These are phyloP conservation scores for Zangia roseola DNA, from an alignment of 768 basidiomycete species.

Conservation along the genomic window DNA sequence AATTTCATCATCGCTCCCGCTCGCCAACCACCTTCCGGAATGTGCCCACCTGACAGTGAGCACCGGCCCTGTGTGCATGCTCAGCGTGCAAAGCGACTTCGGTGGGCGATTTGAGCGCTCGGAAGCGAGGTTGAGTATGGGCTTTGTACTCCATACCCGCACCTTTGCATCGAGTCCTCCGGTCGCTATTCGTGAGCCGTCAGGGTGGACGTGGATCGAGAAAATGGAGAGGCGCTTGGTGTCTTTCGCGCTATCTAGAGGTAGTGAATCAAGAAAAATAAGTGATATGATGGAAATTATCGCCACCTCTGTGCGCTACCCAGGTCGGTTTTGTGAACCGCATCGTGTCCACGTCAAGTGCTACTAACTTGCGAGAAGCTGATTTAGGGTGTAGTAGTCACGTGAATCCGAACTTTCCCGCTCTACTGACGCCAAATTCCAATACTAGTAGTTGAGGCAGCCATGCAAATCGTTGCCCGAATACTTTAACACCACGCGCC, in stretches of 20 bases:
- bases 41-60: conserved; percentile 91
- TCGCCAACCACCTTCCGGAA: conserved; percentile 91
- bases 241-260: conserved; percentile 45
- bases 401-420: too few species aligned
- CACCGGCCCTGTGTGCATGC: conserved; percentile 93
- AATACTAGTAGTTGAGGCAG: too few species aligned
- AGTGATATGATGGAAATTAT: not conserved
- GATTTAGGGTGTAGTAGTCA: too few species aligned
- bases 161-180: conserved; percentile 95
- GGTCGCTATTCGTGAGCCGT: conserved; percentile 95
- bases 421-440: too few species aligned
- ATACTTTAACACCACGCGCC: too few species aligned
- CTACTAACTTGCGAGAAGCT: too few species aligned
- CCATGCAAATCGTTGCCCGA: too few species aligned
- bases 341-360: conserved; percentile 41
- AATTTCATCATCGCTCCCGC: conserved; percentile 93
- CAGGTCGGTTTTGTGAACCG: conserved; percentile 87
- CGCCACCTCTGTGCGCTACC: conserved; percentile 83
- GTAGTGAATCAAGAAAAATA: not conserved
- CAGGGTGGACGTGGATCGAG: conserved; percentile 92
- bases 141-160: conserved; percentile 95
- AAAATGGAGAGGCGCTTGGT: conserved; percentile 81
- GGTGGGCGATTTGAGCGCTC: conserved; percentile 71
- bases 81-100: conserved; percentile 85
- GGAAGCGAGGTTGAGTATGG: conserved; percentile 77